A percentile compares a stretch with the other conserved stretches of the same genome.
Conservation (phyloP, 1,284 basidiomycete genomes). For the Bondarzewia mesenterica region DNA sequence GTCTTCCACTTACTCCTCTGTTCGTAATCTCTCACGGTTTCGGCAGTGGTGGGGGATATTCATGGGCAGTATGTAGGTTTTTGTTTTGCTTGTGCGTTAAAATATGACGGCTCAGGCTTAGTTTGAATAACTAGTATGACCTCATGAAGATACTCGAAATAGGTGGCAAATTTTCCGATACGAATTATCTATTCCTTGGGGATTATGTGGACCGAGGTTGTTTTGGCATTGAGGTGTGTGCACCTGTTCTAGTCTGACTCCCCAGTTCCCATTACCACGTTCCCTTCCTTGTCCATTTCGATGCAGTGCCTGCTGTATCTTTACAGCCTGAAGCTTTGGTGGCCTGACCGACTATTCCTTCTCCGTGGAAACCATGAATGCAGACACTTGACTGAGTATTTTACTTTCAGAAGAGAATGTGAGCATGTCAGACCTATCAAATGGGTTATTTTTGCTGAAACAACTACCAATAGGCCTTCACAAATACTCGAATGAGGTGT, state of each 20-base stretch:
- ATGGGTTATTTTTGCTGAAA: not conserved
- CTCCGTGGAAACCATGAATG: conserved; percentile 98
- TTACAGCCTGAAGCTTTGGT: conserved; percentile 91
- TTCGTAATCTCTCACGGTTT: conserved; percentile 3
- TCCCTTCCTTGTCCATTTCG: not conserved
- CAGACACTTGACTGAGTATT: conserved; percentile 92
- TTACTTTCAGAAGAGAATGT: conserved; percentile 96
- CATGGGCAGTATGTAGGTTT: conserved; percentile 93
- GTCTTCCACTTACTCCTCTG: conserved; percentile 20
- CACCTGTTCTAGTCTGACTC: not conserved
- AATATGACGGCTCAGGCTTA: conserved; percentile 8
- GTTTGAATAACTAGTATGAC: conserved; percentile 62
- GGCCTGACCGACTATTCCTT: conserved; percentile 84
- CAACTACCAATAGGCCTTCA: conserved; percentile 61
- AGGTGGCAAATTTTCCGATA: conserved; percentile 84
- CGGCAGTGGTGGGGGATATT: conserved; percentile 88
- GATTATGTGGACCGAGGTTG: conserved; percentile 98
- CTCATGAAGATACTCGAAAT: conserved; percentile 98
- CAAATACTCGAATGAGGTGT: conserved; percentile 84
- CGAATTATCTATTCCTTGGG: conserved; percentile 91
- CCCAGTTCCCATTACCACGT: not conserved
- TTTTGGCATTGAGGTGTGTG: conserved; percentile 85
- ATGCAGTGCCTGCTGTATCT: conserved; percentile 79
- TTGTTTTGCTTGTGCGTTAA: not conserved
- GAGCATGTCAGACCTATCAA: conserved; percentile 14